Conservation (phyloP, 352 stramenopile genomes). For the Globisporangium abappressorium region DNA sequence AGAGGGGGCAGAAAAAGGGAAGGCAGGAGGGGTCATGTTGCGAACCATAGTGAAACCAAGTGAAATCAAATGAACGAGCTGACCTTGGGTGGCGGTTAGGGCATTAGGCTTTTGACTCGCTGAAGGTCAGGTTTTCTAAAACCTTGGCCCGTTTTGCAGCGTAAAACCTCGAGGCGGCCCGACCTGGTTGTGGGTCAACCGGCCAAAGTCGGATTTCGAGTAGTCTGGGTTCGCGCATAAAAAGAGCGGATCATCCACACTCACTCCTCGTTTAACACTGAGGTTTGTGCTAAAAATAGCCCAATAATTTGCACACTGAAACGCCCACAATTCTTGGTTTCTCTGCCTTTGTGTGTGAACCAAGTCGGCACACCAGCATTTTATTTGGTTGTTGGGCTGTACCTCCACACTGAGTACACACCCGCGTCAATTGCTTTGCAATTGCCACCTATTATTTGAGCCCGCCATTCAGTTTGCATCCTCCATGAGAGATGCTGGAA, state of each 20-base stretch:
- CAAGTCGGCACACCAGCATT: too few relatives aligned
- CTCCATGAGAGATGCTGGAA: too few relatives aligned
- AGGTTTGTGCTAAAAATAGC: not conserved
- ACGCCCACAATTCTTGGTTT: not conserved
- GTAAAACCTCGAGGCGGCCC: not conserved
- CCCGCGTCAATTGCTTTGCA: too few relatives aligned
- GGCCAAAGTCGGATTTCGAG: not conserved
- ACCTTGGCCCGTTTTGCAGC: not conserved
- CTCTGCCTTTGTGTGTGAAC: not conserved
- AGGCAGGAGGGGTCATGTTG: not conserved
- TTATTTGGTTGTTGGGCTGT: too few relatives aligned
- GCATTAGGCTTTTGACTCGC: not conserved
- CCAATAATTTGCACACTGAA: not conserved
- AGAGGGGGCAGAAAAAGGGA: not conserved
- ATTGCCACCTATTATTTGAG: too few relatives aligned
- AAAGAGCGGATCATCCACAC: not conserved
- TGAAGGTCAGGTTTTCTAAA: too few relatives aligned
- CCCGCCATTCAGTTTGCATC: too few relatives aligned
- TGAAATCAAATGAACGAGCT: not conserved
- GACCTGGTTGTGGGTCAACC: not conserved
- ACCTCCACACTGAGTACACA: too few relatives aligned
- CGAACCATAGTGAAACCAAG: not conserved
- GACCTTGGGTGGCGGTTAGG: slow-evolving; percentile 1
- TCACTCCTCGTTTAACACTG: not conserved
- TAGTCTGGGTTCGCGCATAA: not conserved